phyloP scores from a whole-genome alignment of 768 basidiomycete genomes.

The Kockovaella imperatae region DNA sequence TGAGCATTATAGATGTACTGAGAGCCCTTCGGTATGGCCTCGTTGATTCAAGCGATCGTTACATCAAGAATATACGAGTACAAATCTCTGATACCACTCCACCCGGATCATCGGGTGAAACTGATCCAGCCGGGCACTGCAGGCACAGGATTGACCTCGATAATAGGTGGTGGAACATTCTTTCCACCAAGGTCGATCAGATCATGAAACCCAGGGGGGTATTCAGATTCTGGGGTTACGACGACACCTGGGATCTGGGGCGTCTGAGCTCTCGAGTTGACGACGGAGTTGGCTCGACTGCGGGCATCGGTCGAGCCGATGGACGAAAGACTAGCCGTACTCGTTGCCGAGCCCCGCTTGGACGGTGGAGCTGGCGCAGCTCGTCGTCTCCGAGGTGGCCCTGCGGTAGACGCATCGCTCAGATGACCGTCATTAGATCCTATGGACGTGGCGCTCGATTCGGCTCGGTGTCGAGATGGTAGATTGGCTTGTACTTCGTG shows the following conservation, averaged over 20 bases:
- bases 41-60: too few relatives aligned
- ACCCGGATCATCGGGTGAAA: too few relatives aligned
- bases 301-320: conserved; percentile 2
- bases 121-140: conserved; percentile 21
- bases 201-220: conserved; percentile 1
- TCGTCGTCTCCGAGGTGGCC: conserved; percentile 4
- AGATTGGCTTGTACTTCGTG: too few relatives aligned
- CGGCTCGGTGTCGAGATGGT: conserved; percentile 6
- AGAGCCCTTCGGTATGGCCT: too few relatives aligned
- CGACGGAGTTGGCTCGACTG: too few relatives aligned
- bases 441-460: conserved; percentile 3
- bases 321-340: background rate
- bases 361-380: conserved; percentile 29
- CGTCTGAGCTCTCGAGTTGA: too few relatives aligned
- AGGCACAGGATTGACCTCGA: conserved; percentile 23
- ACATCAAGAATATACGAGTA: too few relatives aligned
- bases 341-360: conserved; percentile 11
- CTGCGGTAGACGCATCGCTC: conserved; percentile 3
- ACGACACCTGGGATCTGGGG: background rate
- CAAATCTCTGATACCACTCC: too few relatives aligned
- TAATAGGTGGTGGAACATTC: conserved; percentile 28
- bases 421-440: too few relatives aligned
- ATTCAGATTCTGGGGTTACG: background rate
- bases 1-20: too few relatives aligned
- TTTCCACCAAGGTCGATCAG: conserved; percentile 17